Conservation (phyloP, 2,329 filamentous ascomycete genomes). For the Diaporthe sp. region DNA sequence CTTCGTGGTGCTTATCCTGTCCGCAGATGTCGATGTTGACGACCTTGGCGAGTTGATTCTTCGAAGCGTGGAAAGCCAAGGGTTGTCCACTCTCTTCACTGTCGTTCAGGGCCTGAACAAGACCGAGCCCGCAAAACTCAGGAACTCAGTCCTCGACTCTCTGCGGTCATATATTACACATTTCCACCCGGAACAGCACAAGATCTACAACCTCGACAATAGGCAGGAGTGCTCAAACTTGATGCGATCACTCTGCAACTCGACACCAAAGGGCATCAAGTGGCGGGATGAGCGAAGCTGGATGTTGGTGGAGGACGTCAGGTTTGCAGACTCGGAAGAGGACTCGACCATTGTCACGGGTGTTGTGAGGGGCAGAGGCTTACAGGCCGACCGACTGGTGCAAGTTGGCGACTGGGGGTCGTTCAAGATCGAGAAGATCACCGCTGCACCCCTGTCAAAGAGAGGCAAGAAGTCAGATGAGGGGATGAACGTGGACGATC, state of each 20-base stretch:
- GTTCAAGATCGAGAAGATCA: constrained; percentile 92
- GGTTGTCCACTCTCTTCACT: constrained; percentile 91
- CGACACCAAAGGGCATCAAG: constrained; percentile 90
- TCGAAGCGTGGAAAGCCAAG: constrained; percentile 90
- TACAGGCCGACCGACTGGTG: constrained; percentile 91
- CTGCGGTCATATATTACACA: constrained; percentile 94
- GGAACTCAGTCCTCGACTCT: constrained; percentile 81
- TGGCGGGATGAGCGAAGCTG: constrained; percentile 97
- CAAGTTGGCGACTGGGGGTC: constrained; percentile 95
- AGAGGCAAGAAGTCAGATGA: constrained; percentile 72
- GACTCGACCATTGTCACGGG: constrained; percentile 84
- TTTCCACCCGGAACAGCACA: constrained; percentile 94
- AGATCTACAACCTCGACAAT: constrained; percentile 88
- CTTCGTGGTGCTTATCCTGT: constrained; percentile 89
- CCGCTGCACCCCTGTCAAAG: constrained; percentile 76
- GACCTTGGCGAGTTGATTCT: constrained; percentile 87
- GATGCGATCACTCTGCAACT: constrained; percentile 91
- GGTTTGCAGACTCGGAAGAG: constrained; percentile 73
- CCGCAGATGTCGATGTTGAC: constrained; percentile 86
- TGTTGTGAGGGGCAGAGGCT: constrained; percentile 84
- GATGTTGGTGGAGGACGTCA: constrained; percentile 89
- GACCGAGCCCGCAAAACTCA: constrained; percentile 84
- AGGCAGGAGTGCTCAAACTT: constrained; percentile 92
- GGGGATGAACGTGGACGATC: constrained; percentile 77
- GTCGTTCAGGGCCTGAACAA: constrained; percentile 84